phyloP scores from a whole-genome alignment of 345 rosid species.

The Brassica juncea region DNA sequence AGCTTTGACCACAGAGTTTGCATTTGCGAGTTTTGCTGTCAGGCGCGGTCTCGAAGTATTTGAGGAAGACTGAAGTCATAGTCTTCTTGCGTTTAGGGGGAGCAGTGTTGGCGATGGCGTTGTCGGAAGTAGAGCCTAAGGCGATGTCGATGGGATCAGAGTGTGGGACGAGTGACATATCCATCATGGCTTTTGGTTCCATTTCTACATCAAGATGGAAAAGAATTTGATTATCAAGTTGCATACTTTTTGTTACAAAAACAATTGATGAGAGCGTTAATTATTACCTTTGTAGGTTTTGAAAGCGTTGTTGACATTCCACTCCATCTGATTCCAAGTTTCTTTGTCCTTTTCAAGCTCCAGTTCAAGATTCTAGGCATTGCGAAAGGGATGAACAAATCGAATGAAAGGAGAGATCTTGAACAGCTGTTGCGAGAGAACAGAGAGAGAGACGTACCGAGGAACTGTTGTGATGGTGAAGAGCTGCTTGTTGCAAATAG shows the following conservation, averaged over 20 bases:
- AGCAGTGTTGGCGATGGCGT: constrained; percentile 40
- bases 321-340: constrained; percentile 65
- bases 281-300: constrained; percentile 76
- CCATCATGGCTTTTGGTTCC: constrained; percentile 83
- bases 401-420: not conserved
- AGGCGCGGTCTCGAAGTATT: constrained; percentile 78
- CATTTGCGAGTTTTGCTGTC: constrained; percentile 89
- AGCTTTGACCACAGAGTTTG: constrained; percentile 93
- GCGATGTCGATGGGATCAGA: constrained; percentile 68
- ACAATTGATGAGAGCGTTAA: not conserved
- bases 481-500: no score
- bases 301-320: constrained; percentile 75
- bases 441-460: no score
- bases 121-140: constrained; percentile 78
- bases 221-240: constrained; percentile 6
- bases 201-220: constrained; percentile 47
- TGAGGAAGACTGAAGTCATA: constrained; percentile 94
- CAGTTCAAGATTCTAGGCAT: constrained; percentile 20
- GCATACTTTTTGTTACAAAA: not conserved
- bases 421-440: not conserved
- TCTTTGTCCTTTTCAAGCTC: constrained; percentile 33
- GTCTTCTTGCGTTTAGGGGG: constrained; percentile 88
- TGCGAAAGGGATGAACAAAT: not conserved
- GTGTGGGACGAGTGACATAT: constrained; percentile 57
- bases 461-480: no score